Evolutionary conservation across 2,329 filamentous ascomycete genomes (phyloP).

Genomic region (Colletotrichum sp.): DNA sequence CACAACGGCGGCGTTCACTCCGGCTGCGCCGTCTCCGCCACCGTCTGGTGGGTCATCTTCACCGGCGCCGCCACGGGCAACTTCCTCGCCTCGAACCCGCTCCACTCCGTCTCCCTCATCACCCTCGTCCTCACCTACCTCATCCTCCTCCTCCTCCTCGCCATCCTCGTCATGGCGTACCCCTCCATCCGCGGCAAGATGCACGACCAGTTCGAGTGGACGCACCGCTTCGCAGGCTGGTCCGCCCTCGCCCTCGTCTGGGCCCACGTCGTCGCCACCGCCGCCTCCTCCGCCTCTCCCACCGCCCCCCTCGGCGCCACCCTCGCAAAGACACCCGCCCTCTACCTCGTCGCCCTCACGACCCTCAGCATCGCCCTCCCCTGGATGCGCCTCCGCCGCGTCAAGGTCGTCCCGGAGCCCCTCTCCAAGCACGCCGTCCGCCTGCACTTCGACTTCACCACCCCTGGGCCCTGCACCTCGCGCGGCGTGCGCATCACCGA

Average conservation of each 20-base stretch:
- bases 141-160: conserved; percentile 60
- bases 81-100: conserved; percentile 36
- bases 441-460: conserved; percentile 72
- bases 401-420: conserved; percentile 68
- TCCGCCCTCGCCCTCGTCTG: conserved; percentile 69
- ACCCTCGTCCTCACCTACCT: conserved; percentile 59
- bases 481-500: conserved; percentile 60
- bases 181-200: conserved; percentile 65
- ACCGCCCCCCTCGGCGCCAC: conserved; percentile 37
- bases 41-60: conserved; percentile 53
- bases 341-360: conserved; percentile 73
- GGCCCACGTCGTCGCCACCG: conserved; percentile 60
- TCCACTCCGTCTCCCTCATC: conserved; percentile 30
- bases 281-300: conserved; percentile 48
- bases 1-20: conserved; percentile 59
- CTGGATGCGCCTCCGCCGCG: conserved; percentile 74
- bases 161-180: conserved; percentile 67
- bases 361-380: conserved; percentile 72
- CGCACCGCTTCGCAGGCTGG: conserved; percentile 78
- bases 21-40: conserved; percentile 53
- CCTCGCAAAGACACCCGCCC: conserved; percentile 43
- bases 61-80: conserved; percentile 33
- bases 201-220: conserved; percentile 74
- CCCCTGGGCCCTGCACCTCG: conserved; percentile 47
- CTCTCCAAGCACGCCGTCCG: conserved; percentile 77